Percentiles rank a stretch among this genome's conserved stretches.
Evolutionary conservation across 208 protist genomes (phyloP).

Genomic region (Balamuthia mandrillaris): DNA sequence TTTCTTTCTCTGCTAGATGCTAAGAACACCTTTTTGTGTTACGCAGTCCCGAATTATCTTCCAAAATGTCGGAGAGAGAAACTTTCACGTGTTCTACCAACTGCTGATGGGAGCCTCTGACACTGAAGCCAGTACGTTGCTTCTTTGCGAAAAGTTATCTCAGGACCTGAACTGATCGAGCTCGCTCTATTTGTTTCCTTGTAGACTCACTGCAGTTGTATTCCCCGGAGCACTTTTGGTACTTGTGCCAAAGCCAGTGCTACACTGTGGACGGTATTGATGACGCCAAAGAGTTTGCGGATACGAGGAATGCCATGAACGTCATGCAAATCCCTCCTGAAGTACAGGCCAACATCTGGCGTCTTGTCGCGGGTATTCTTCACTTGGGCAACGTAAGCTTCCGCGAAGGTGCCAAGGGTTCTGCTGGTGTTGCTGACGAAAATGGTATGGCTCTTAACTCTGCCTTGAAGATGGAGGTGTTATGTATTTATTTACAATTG

Average conservation of each 20-base stretch:
- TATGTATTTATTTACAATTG: constrained; percentile 73
- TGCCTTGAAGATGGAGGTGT: constrained; percentile 11
- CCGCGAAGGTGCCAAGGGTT: constrained; percentile 64
- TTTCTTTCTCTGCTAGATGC: neutral
- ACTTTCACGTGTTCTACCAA: constrained; percentile 65
- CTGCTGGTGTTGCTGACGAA: constrained; percentile 18
- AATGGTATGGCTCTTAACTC: constrained; percentile 32
- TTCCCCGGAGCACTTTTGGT: constrained; percentile 71
- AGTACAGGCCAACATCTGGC: constrained; percentile 59
- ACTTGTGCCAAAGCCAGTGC: constrained; percentile 69
- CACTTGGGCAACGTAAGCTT: constrained; percentile 78
- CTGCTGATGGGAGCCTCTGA: neutral
- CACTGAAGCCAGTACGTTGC: neutral
- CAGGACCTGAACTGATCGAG: too few species aligned
- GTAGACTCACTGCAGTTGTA: constrained; percentile 29
- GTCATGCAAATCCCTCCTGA: constrained; percentile 74
- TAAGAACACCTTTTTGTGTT: neutral
- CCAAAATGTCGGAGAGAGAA: constrained; percentile 63
- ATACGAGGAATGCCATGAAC: constrained; percentile 84
- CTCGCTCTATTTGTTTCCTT: neutral
- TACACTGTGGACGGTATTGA: constrained; percentile 73
- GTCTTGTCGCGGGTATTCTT: constrained; percentile 71
- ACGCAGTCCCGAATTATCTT: constrained; percentile 61
- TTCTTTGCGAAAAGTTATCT: neutral
- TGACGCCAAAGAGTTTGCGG: constrained; percentile 69